Evolutionary conservation across 192 early-diverging fungal genomes (phyloP), one percentile per base, ranked within the genome.

Genomic region (Coemansia sp.): DNA sequence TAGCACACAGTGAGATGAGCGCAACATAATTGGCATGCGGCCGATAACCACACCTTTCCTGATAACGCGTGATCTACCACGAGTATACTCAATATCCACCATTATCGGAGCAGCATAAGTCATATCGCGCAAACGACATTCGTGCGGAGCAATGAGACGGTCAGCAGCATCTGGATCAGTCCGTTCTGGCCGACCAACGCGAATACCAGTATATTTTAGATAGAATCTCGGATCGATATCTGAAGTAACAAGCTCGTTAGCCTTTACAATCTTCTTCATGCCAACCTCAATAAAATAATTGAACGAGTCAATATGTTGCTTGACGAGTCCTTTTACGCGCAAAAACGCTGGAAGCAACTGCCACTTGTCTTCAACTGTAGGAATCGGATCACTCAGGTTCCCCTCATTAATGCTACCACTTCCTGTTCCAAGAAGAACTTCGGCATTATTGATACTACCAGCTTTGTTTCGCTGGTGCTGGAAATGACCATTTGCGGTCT

Each of bases 271-370:
- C 67, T 95, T 91, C 74, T 94, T 89, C 58, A 99, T 78, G 55
- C 95, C 97, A 5, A 90, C 90, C 64, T 98, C 89, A 60, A 99
- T 85, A 84, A 98, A 99, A 74, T 96, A 97, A 83, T 99, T 96
- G 82, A 96, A 99, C 7, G 97, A 99, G 76, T 99, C 97, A 62
- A 98, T 88, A 74, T 99, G 97, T 74, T 99, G 97, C 77, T 98
- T 98, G 55, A 99, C 91, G 21, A 99, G 86, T 60, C 97, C 97
- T 65, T 96, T 96, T 27, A 95, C 92, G 71, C 94, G 93, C 30
- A 99, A 78, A 74, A 97, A 99, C 0, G 97, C 95, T 4, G 97
- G 97, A 19, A 99, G 82, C 38, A 99, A 83, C 71, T 94, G 86
- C 97, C 97, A 99, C 71, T 99, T 99, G 82, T 99, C 95, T 88